Evolutionary conservation across 345 rosid genomes (phyloP), one percentile per base, ranked within the genome.

Genomic region (Camelina neglecta): DNA sequence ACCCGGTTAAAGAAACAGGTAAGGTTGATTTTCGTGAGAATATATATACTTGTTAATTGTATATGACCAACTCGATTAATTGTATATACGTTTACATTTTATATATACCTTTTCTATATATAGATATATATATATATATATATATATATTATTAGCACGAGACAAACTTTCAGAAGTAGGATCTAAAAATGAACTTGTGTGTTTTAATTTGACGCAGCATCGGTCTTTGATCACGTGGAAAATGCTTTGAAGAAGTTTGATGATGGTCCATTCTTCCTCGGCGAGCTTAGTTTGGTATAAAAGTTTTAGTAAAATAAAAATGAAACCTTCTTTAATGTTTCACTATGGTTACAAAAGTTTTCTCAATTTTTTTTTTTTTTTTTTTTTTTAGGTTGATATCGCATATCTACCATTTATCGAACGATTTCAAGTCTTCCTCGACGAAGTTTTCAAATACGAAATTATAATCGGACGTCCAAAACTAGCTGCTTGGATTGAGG

Each of bases 231-330:
- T 83, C 69, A 79, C 81, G 47, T 92, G 78, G 97, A 94, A 83
- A 79, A 83, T 72, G 86, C 91, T 72, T 84, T 92, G 60, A 60
- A 78, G 0, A 92, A 87, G 60, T 89, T 81, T 59, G 88, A 85
- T 42, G 97, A 88, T 73, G 96, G 98, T 4, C 92, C 96, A 1
- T 92, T 92, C 89, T 86, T 94, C 76, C 96, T 92, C 29, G 97
- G 97, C 38, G 84, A 85, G 68, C 82, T 86, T 65, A 88, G 93
- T 75, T 78, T 85, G 91, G 97, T 92, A 82, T 67, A 35, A 84
- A 42, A 23, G 47, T 29, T 44, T 24, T n/a, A 7, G 13, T 12
- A 11, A 11, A 41, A 21, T 6, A 12, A 7, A 41, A 12, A 61
- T 20, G 7, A 33, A 31, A 3, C 4, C 11, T 16, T 16, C 3